A percentile compares a stretch with the other conserved stretches of the same genome.
phyloP scores from a whole-genome alignment of 495 filamentous ascomycete genomes.

The Entonaema liquescens region DNA sequence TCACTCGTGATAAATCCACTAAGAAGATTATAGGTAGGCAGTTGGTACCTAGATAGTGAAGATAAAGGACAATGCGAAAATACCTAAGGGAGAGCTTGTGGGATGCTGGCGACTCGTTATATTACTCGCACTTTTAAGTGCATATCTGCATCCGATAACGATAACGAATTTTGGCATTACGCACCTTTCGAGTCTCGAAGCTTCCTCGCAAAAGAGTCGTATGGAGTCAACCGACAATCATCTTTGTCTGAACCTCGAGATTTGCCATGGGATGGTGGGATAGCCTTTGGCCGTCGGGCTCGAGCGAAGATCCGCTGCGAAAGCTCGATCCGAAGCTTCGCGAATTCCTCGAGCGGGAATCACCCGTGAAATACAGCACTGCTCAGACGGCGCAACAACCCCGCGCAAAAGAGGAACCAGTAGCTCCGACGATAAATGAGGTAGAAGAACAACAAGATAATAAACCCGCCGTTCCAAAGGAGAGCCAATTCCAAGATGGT shows the following conservation, averaged over 20 bases:
- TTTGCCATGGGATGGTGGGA: conserved; percentile 76
- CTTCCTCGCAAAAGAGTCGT: conserved; percentile 1
- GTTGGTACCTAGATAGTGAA: too few relatives aligned
- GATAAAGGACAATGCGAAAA: too few relatives aligned
- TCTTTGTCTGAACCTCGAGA: background rate
- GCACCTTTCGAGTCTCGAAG: conserved; percentile 8
- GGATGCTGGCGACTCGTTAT: too few relatives aligned
- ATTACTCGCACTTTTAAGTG: conserved; percentile 5
- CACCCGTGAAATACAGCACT: conserved; percentile 73
- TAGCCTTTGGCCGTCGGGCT: conserved; percentile 49
- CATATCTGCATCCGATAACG: conserved; percentile 24
- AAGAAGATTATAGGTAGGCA: too few relatives aligned
- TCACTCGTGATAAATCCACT: too few relatives aligned
- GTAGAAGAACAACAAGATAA: background rate
- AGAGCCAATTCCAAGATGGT: conserved; percentile 71
- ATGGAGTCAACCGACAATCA: conserved; percentile 2
- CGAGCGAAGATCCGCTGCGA: conserved; percentile 73
- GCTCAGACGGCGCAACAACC: conserved; percentile 7
- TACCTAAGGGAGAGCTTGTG: too few relatives aligned
- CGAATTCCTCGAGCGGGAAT: conserved; percentile 85
- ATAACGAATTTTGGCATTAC: conserved; percentile 35
- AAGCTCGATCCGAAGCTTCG: conserved; percentile 85
- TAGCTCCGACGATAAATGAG: background rate
- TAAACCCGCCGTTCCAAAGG: conserved; percentile 39
- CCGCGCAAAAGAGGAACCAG: conserved; percentile 7